These are phyloP conservation scores for Clonostachys sp. DNA, from an alignment of 2,329 filamentous ascomycete species.

Conservation along the genomic window DNA sequence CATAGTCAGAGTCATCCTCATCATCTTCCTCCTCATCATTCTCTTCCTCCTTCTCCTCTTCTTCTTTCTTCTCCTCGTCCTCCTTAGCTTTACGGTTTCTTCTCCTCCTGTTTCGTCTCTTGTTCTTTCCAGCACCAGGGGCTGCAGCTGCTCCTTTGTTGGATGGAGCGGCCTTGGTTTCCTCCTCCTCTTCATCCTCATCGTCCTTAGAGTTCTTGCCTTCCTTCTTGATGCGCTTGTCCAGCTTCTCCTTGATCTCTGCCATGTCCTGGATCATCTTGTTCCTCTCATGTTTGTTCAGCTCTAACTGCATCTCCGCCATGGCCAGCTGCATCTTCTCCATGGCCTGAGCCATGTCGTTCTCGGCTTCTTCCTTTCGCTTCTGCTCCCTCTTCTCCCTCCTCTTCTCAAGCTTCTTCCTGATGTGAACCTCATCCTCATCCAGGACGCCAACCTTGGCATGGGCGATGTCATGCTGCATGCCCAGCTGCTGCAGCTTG, in stretches of 20 bases:
- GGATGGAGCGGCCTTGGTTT: no score
- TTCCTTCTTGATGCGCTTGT: no score
- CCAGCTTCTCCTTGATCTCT: no score
- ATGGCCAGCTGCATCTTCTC: slow-evolving; percentile 13
- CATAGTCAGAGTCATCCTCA: slow-evolving; percentile 9
- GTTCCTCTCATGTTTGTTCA: no score
- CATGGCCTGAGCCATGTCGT: slow-evolving; percentile 13
- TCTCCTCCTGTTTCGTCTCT: no score
- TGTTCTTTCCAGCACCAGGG: no score
- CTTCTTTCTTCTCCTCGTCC: neutral
- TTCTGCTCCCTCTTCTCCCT: slow-evolving; percentile 14
- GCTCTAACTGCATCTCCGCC: neutral
- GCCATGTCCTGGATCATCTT: no score
- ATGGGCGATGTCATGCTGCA: slow-evolving; percentile 59
- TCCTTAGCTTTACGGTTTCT: slow-evolving; percentile 4
- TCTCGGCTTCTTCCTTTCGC: slow-evolving; percentile 6
- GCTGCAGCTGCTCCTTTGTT: no score
- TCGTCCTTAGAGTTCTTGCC: slow-evolving; percentile 1
- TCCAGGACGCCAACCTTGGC: slow-evolving; percentile 50
- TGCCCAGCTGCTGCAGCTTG: slow-evolving; percentile 57
- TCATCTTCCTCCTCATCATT: neutral
- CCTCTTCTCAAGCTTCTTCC: slow-evolving; percentile 17
- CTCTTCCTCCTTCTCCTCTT: no score
- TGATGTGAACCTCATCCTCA: slow-evolving; percentile 32
- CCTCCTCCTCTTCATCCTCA: neutral